Evolutionary conservation across 1,139 yeast genomes (phyloP).

Genomic region (Taiozyma onychis): DNA sequence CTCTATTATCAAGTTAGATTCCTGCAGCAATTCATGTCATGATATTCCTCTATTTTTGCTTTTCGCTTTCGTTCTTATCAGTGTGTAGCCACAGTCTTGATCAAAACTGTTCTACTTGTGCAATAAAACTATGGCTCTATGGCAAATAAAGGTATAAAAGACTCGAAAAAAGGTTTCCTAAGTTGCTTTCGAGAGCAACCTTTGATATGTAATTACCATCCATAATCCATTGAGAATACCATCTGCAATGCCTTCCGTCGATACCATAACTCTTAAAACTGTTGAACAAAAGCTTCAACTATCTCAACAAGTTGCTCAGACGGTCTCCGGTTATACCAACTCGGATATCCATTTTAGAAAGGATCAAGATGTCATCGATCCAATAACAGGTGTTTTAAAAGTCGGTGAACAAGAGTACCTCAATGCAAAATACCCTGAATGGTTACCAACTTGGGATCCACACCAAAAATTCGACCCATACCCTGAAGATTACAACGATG

Average conservation of each 20-base stretch:
- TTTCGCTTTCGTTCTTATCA: not conserved
- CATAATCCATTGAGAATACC: not conserved
- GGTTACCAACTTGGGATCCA: constrained; percentile 48
- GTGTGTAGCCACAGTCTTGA: not conserved
- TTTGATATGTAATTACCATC: not conserved
- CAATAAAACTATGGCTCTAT: not conserved
- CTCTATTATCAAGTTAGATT: too few species aligned
- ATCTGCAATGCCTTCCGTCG: constrained; percentile 9
- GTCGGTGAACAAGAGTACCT: constrained; percentile 17
- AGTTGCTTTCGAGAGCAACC: not conserved
- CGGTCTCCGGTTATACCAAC: constrained; percentile 14
- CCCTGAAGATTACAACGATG: constrained; percentile 37
- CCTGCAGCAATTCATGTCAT: too few species aligned
- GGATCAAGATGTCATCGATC: constrained; percentile 17
- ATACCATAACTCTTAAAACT: constrained; percentile 10
- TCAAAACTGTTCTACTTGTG: not conserved
- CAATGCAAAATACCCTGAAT: constrained; percentile 24
- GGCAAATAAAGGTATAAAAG: not conserved
- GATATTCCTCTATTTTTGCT: too few species aligned
- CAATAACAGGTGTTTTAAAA: constrained; percentile 17
- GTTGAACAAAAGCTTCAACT: not conserved
- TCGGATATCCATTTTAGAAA: constrained; percentile 23
- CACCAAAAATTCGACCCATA: constrained; percentile 36
- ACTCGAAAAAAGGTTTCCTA: not conserved
- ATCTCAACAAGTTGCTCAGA: not conserved